Evolutionary conservation across 345 rosid genomes (phyloP).

Genomic region (Murraya paniculata): DNA sequence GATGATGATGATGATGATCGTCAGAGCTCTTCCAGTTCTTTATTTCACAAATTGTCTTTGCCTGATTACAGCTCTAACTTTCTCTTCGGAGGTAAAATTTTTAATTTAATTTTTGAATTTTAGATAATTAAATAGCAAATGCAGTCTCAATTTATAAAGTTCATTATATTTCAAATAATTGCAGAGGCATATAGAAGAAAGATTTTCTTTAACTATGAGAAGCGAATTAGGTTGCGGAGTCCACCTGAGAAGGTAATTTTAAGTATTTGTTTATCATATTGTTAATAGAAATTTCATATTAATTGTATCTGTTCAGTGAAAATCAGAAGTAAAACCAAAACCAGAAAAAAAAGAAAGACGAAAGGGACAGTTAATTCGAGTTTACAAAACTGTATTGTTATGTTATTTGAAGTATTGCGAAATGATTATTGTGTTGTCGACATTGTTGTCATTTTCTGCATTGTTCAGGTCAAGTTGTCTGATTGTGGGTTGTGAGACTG

Average conservation of each 20-base stretch:
- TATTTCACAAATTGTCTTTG: constrained; percentile 51
- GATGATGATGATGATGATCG: constrained; percentile 4
- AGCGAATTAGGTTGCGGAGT: constrained; percentile 85
- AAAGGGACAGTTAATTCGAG: background rate
- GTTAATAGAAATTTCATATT: background rate
- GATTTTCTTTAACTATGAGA: constrained; percentile 92
- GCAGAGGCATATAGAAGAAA: constrained; percentile 80
- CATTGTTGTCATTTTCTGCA: background rate
- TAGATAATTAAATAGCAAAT: background rate
- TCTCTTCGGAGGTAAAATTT: constrained; percentile 56
- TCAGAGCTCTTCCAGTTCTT: constrained; percentile 20
- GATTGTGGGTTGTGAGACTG: constrained; percentile 7
- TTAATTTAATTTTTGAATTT: background rate
- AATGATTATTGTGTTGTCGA: background rate
- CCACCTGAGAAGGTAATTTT: constrained; percentile 84
- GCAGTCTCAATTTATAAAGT: background rate
- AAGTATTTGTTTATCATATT: background rate
- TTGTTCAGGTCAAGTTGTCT: background rate
- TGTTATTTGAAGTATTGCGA: background rate
- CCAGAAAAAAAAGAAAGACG: background rate
- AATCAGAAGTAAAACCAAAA: too few relatives aligned
- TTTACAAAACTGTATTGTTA: background rate
- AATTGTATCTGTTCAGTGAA: background rate
- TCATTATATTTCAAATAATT: constrained; percentile 2
- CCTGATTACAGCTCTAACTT: constrained; percentile 58